phyloP scores from a whole-genome alignment of 495 filamentous ascomycete genomes.

The Podospora didyma region DNA sequence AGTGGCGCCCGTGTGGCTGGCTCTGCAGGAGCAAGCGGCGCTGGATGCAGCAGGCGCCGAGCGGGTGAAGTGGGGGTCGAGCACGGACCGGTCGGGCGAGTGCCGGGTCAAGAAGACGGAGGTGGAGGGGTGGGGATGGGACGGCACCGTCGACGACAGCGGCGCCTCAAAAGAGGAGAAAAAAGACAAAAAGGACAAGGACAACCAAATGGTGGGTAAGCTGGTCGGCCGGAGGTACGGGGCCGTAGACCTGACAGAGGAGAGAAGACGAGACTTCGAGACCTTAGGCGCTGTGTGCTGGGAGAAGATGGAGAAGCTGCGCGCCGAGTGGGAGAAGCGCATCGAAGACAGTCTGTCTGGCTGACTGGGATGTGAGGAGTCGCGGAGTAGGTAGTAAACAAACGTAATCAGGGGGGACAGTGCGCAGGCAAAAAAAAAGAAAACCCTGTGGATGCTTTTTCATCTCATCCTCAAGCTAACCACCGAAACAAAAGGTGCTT shows the following conservation, averaged over 20 bases:
- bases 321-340: slow-evolving; percentile 69
- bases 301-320: slow-evolving; percentile 79
- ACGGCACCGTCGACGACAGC: slow-evolving; percentile 65
- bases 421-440: no score
- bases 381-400: neutral
- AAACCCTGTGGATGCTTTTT: no score
- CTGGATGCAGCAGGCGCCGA: slow-evolving; percentile 57
- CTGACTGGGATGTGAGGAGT: neutral
- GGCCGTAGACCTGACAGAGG: slow-evolving; percentile 55
- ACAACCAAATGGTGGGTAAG: slow-evolving; percentile 23
- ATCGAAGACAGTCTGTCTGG: slow-evolving; percentile 12
- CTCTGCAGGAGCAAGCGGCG: slow-evolving; percentile 60
- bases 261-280: slow-evolving; percentile 69
- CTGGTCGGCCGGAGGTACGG: slow-evolving; percentile 52
- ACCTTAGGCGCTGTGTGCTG: slow-evolving; percentile 68
- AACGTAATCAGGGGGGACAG: neutral
- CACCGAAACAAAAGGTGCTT: no score
- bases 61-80: slow-evolving; percentile 80
- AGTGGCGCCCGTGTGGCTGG: slow-evolving; percentile 70
- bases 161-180: no score
- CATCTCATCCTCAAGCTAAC: no score
- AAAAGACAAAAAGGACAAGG: slow-evolving; percentile 25
- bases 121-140: slow-evolving; percentile 80
- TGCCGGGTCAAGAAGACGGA: slow-evolving; percentile 66
- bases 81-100: slow-evolving; percentile 53